Percentiles rank a stretch among this genome's conserved stretches.
Evolutionary conservation across 129 eudicot species (phyloP).

Genomic region (Glebionis coronaria): DNA sequence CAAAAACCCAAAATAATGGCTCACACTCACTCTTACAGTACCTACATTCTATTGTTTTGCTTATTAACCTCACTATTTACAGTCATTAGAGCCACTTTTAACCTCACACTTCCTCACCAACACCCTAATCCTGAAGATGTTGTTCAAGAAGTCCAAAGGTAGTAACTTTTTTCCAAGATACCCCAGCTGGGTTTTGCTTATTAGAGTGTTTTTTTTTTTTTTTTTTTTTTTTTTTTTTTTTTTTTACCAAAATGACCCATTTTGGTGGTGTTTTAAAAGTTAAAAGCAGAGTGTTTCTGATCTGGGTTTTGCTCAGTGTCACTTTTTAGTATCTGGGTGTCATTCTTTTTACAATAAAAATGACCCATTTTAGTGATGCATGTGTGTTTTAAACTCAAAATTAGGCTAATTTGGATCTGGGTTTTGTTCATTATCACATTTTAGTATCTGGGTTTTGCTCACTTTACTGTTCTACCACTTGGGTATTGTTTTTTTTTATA

Average conservation of each 20-base stretch:
- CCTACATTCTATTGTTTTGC: constrained; percentile 52
- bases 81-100: constrained; percentile 40
- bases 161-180: constrained; percentile 13
- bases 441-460: neutral
- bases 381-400: neutral
- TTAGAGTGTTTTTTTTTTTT: constrained; percentile 13
- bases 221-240: neutral
- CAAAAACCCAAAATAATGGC: constrained; percentile 33
- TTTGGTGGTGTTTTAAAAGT: neutral
- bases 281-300: neutral
- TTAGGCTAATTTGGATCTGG: neutral
- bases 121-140: constrained; percentile 91
- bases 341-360: neutral
- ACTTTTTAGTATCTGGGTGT: constrained; percentile 17
- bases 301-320: constrained; percentile 2
- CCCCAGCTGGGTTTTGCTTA: constrained; percentile 22
- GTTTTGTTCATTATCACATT: neutral
- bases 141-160: constrained; percentile 81
- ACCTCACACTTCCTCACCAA: constrained; percentile 85
- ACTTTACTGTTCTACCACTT: constrained; percentile 15
- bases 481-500: constrained; percentile 8
- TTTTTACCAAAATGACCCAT: neutral
- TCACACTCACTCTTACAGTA: constrained; percentile 29
- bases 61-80: constrained; percentile 41
- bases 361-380: neutral